Evolutionary conservation across 2,329 filamentous ascomycete genomes (phyloP), one percentile per base, ranked within the genome.

Genomic region (Beauveria bassiana): DNA sequence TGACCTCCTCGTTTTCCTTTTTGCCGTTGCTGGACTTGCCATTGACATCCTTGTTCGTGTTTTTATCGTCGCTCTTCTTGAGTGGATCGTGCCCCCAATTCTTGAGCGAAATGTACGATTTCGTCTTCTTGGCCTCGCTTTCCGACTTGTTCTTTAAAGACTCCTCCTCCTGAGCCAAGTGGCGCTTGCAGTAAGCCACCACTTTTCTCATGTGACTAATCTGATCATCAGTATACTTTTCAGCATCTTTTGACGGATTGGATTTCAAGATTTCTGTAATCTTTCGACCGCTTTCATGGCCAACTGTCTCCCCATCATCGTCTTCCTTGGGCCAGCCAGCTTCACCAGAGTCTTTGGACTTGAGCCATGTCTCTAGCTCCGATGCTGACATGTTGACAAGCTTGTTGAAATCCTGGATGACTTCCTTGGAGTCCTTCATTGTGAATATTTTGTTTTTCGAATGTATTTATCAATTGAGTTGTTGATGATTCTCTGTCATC

Each of bases 171-270:
- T 88, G 85, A 0, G 85, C 86, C 0, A 89, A 73, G 72, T 88
- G 86, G 5, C 85, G 77, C 69, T 88, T 89, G 69, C 82, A 86
- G 64, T 87, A 87, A 0, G 84, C 77, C 0, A 86, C 85, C 0
- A 87, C 86, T 65, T 79, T 81, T 54, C 84, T 77, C 83, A 86
- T 86, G 64, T 86, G 86, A 53, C 78, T 72, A 22, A 87, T 64
- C 61, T 78, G 74, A 7, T 79, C 78, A 3, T 86, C 78, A 0
- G 80, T 79, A 68, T 88, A 88, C 62, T 80, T 78, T 7, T 78
- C 76, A 0, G 79, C 75, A 8, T 83, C 75, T 65, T 83, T 86
- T 9, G 80, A 73, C 0, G 84, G 84, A 61, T 88, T 88, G 63
- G 81, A 80, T 66, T 84, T 78, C 16, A 89, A 72, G 40, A 88